Evolutionary conservation across 345 rosid species (phyloP), one percentile per base, ranked within the genome.

Genomic region (Turnera subulata): DNA sequence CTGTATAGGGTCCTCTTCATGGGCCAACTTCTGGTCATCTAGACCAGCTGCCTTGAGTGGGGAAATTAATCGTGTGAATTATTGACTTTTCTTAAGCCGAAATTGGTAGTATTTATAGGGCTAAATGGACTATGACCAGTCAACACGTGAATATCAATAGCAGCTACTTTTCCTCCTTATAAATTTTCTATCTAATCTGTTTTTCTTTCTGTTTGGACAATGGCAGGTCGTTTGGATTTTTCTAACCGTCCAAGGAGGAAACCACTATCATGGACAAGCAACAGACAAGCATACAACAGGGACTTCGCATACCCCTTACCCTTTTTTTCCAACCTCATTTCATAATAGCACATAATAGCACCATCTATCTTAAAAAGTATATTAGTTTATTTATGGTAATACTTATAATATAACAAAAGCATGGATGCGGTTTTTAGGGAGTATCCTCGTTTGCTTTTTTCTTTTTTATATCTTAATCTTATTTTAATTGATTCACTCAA

Each of bases 401-500:
- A n/a, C n/a, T n/a, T n/a, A n/a, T n/a, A 0, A 19, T 17, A 22
- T 68, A 22, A 51, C 54, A 56, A 53, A 62, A 58, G 64, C 65
- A 67, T 62, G 85, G 89, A 80, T 80, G 83, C 85, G 74, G 66
- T 71, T 80, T 80, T 80, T 75, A 70, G 68, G 76, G 83, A 72
- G 83, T 76, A 71, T 83, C 83, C 89, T 83, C 57, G 71, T 50
- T 68, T 60, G 66, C 59, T 58, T 64, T 68, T 62, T 29, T 29
- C 35, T 29, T 29, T 29, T 29, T 29, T 3, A 29, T 29, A 29
- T 29, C 8, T 29, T 29, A 29, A 29, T 29, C 35, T 29, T 29
- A 3, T 29, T 29, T 29, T 29, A 29, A n/a, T 29, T 29, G 5
- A 29, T 29, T 8, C 35, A 29, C 35, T 29, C 35, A 29, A 29